Evolutionary conservation across 2,329 filamentous ascomycete species (phyloP).

Genomic region (Cyphellophora attinorum): DNA sequence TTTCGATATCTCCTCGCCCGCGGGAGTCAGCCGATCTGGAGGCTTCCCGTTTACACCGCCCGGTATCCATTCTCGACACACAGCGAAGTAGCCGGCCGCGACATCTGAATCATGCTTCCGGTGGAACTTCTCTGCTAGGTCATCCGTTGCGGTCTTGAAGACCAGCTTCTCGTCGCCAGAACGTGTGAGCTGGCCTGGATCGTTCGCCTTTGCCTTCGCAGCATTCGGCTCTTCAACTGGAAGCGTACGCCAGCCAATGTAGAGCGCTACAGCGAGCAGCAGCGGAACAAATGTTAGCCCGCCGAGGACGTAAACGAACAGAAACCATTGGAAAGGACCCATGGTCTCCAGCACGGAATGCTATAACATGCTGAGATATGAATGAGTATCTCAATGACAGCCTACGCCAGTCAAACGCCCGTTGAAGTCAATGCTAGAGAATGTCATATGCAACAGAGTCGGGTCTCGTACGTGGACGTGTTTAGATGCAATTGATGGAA

Average conservation of each 20-base stretch:
- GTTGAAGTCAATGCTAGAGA: no score
- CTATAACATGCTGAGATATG: no score
- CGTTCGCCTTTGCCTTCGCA: slow-evolving; percentile 18
- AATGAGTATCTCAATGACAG: no score
- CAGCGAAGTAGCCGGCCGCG: slow-evolving; percentile 87
- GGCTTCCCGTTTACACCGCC: slow-evolving; percentile 89
- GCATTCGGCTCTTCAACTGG: slow-evolving; percentile 31
- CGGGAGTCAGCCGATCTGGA: slow-evolving; percentile 64
- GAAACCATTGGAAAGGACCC: slow-evolving; percentile 35
- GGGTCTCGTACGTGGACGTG: no score
- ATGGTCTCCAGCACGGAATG: slow-evolving; percentile 3
- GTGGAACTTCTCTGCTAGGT: slow-evolving; percentile 52
- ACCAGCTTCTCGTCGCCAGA: slow-evolving; percentile 56
- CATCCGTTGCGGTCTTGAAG: slow-evolving; percentile 52
- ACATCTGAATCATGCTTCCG: slow-evolving; percentile 61
- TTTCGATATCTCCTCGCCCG: slow-evolving; percentile 65
- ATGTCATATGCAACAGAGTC: no score
- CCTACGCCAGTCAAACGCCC: no score
- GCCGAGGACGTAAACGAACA: slow-evolving; percentile 72
- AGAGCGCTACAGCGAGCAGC: slow-evolving; percentile 49
- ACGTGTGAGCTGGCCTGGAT: slow-evolving; percentile 30
- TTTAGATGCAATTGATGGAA: no score
- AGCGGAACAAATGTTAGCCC: slow-evolving; percentile 82
- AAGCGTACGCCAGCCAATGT: slow-evolving; percentile 60
- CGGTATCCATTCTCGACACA: slow-evolving; percentile 84